Evolutionary conservation across 1,139 yeast species (phyloP).

Genomic region (Candida tetrigidarum): DNA sequence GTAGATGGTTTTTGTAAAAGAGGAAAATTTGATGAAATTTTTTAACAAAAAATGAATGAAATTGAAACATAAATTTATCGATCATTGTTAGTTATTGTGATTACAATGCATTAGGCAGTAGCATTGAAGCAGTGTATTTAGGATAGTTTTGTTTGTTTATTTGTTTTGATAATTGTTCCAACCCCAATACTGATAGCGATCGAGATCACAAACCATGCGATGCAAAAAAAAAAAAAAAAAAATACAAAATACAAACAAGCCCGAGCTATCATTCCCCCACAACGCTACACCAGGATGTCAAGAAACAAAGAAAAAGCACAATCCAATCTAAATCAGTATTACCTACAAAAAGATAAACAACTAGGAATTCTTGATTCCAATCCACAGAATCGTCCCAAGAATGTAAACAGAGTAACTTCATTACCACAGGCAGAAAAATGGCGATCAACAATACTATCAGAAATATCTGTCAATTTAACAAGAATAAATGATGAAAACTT

Average conservation of each 20-base stretch:
- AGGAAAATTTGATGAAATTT: too few species aligned
- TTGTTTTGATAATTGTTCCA: too few species aligned
- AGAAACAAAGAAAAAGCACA: conserved; percentile 78
- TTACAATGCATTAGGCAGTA: too few species aligned
- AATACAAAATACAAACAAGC: not conserved
- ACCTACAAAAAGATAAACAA: conserved; percentile 60
- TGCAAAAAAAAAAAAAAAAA: not conserved
- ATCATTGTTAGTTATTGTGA: too few species aligned
- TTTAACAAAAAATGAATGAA: too few species aligned
- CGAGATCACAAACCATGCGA: too few species aligned
- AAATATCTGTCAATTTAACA: conserved; percentile 63
- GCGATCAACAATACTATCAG: conserved; percentile 67
- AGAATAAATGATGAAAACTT: conserved; percentile 66
- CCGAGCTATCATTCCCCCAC: not conserved
- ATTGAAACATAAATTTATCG: too few species aligned
- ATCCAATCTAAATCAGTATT: conserved; percentile 67
- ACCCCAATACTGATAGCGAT: too few species aligned
- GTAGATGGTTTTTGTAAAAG: too few species aligned
- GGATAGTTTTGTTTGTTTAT: too few species aligned
- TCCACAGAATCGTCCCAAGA: conserved; percentile 64
- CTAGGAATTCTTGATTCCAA: conserved; percentile 63
- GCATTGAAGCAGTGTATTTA: too few species aligned
- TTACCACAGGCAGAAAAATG: conserved; percentile 77
- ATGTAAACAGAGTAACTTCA: conserved; percentile 55
- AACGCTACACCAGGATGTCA: conserved; percentile 51